Conservation (phyloP, 768 basidiomycete species). For the Tylopilus sp. region DNA sequence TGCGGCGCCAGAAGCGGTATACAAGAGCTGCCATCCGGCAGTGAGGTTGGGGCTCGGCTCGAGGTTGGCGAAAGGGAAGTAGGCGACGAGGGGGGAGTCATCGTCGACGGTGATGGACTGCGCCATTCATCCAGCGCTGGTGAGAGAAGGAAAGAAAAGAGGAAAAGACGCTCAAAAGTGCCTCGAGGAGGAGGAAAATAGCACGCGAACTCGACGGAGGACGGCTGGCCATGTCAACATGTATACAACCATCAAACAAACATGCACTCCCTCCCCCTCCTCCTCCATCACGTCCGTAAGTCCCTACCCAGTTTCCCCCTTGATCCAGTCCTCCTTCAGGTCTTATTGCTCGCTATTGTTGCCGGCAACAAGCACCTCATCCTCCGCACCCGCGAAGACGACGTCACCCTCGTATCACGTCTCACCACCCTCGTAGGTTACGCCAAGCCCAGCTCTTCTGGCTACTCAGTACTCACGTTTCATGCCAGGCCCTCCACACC, state of each 20-base stretch:
- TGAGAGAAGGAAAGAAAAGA: slow-evolving; percentile 9
- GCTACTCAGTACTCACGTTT: slow-evolving; percentile 1
- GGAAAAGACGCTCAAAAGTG: slow-evolving; percentile 21
- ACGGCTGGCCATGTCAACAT: slow-evolving; percentile 19
- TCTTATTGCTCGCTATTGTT: slow-evolving; percentile 61
- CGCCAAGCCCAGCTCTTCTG: no score
- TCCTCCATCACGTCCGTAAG: slow-evolving; percentile 46
- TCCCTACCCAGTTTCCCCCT: slow-evolving; percentile 48
- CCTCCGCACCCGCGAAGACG: slow-evolving; percentile 62
- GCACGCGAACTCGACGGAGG: slow-evolving; percentile 5
- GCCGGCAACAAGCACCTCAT: slow-evolving; percentile 62
- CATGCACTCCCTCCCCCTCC: slow-evolving; percentile 46
- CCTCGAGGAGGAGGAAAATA: slow-evolving; percentile 30
- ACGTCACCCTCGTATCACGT: slow-evolving; percentile 55
- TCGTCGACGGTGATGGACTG: slow-evolving; percentile 50
- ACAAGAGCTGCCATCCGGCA: slow-evolving; percentile 70
- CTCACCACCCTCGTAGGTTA: slow-evolving; percentile 51
- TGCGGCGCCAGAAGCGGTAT: slow-evolving; percentile 47
- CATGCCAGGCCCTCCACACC: slow-evolving; percentile 50
- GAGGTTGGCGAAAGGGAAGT: slow-evolving; percentile 59
- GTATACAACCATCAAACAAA: slow-evolving; percentile 20
- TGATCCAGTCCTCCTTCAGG: slow-evolving; percentile 62
- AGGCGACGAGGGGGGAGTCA: slow-evolving; percentile 60
- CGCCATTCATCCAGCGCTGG: slow-evolving; percentile 34
- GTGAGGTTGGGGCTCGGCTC: slow-evolving; percentile 45